Conservation (phyloP, 2,329 filamentous ascomycete species). For the Curvularia eragrostidis region DNA sequence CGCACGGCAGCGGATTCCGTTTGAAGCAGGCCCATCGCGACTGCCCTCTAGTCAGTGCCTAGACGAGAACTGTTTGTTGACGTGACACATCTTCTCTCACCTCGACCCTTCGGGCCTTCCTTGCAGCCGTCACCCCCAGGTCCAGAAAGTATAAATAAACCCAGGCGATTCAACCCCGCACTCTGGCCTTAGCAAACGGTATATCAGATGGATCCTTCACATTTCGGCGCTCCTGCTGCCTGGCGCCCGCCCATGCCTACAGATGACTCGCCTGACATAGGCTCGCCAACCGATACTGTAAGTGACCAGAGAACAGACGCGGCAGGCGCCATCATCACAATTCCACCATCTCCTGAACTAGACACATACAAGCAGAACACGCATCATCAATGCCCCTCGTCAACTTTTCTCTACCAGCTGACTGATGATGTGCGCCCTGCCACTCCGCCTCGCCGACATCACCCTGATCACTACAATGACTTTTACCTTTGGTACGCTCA, state of each 20-base stretch:
- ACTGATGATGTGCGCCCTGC: neutral
- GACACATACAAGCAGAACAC: neutral
- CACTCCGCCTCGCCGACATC: conserved; percentile 11
- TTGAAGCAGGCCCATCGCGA: neutral
- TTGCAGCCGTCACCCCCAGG: conserved; percentile 11
- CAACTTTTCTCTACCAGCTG: neutral
- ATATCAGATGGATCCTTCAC: conserved; percentile 13
- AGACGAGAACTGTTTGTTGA: neutral
- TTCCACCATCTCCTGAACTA: neutral
- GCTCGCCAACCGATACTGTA: neutral
- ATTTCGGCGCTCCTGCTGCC: conserved; percentile 2
- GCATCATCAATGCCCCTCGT: neutral
- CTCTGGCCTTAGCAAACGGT: conserved; percentile 2
- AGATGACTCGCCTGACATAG: conserved; percentile 7
- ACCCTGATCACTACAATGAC: conserved; percentile 1
- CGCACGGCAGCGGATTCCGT: neutral
- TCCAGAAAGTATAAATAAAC: conserved; percentile 10
- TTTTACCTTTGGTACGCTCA: conserved; percentile 1
- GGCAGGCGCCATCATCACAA: conserved; percentile 4
- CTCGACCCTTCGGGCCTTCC: conserved; percentile 4
- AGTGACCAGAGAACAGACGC: neutral
- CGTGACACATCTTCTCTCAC: conserved; percentile 11
- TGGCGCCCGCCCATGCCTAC: neutral
- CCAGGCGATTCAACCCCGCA: neutral
- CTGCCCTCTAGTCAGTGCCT: neutral